A percentile compares a stretch with the other conserved stretches of the same genome.
Conservation (phyloP, 1,284 basidiomycete species). For the Malassezia equina region DNA sequence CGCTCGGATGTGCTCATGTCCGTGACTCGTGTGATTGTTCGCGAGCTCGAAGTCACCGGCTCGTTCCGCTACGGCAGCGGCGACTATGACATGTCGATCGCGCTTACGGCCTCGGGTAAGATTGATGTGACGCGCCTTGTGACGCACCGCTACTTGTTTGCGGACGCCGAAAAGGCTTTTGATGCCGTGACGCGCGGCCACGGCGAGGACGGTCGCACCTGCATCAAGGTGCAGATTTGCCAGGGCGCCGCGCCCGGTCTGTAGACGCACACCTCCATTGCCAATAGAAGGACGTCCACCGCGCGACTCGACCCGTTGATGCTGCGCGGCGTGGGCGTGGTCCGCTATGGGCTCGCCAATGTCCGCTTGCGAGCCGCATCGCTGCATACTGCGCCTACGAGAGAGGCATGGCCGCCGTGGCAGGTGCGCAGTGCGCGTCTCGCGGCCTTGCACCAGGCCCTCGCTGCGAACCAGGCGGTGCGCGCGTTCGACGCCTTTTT, state of each 20-base stretch:
- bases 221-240: slow-evolving; percentile 52
- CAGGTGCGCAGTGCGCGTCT: slow-evolving; percentile 4
- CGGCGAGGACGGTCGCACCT: slow-evolving; percentile 55
- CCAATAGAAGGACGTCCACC: background rate
- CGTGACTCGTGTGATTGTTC: slow-evolving; percentile 49
- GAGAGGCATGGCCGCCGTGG: background rate
- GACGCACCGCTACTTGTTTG: slow-evolving; percentile 52
- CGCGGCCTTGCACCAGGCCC: slow-evolving; percentile 6
- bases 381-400: background rate
- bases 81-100: slow-evolving; percentile 56
- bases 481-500: slow-evolving; percentile 12
- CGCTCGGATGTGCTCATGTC: slow-evolving; percentile 47
- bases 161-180: slow-evolving; percentile 53
- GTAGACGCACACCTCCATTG: background rate
- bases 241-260: slow-evolving; percentile 29
- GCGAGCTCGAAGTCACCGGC: slow-evolving; percentile 28
- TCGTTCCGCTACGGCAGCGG: slow-evolving; percentile 80
- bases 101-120: slow-evolving; percentile 52
- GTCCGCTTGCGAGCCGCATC: background rate
- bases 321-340: background rate
- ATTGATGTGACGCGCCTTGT: slow-evolving; percentile 57
- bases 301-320: background rate
- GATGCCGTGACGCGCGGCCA: slow-evolving; percentile 58
- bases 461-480: background rate
- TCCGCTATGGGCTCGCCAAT: background rate